A percentile compares a stretch with the other conserved stretches of the same genome.
Conservation (phyloP, 2,329 filamentous ascomycete genomes). For the Massarina eburnea region DNA sequence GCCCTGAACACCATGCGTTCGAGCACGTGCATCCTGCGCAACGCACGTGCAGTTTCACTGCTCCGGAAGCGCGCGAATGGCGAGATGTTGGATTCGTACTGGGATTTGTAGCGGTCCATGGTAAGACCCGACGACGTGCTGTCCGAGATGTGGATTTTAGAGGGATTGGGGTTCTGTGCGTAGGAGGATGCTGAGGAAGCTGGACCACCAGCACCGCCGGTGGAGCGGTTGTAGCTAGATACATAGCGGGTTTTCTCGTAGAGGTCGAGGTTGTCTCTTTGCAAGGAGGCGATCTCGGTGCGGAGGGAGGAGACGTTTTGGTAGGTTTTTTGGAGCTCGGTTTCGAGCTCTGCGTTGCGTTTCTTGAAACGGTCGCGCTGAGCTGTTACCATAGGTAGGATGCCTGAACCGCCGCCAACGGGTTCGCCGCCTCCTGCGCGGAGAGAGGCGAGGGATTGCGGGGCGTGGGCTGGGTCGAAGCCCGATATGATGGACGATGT, state of each 20-base stretch:
- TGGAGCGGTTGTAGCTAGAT: conserved; percentile 81
- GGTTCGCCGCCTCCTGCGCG: conserved; percentile 60
- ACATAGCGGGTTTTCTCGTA: conserved; percentile 98
- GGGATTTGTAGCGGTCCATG: conserved; percentile 82
- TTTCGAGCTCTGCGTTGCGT: conserved; percentile 86
- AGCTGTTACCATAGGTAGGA: conserved; percentile 96
- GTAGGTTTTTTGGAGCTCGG: conserved; percentile 83
- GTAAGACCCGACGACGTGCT: conserved; percentile 65
- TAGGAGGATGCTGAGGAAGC: conserved; percentile 52
- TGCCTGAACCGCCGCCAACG: conserved; percentile 77
- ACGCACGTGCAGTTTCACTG: conserved; percentile 86
- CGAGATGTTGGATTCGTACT: conserved; percentile 93
- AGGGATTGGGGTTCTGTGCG: conserved; percentile 72
- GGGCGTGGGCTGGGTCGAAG: conserved; percentile 60
- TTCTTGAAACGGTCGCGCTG: conserved; percentile 98
- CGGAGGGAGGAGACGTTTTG: conserved; percentile 80
- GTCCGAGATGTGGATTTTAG: conserved; percentile 64
- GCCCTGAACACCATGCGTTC: conserved; percentile 89
- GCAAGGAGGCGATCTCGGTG: conserved; percentile 86
- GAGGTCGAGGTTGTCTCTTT: conserved; percentile 92
- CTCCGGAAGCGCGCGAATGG: conserved; percentile 95
- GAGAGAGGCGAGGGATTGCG: conserved; percentile 57
- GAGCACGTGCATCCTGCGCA: conserved; percentile 88
- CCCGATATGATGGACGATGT: conserved; percentile 98
- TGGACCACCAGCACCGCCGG: conserved; percentile 47